These are phyloP conservation scores for Phanerochaete carnosa DNA, from an alignment of 768 basidiomycete species.

Conservation along the genomic window DNA sequence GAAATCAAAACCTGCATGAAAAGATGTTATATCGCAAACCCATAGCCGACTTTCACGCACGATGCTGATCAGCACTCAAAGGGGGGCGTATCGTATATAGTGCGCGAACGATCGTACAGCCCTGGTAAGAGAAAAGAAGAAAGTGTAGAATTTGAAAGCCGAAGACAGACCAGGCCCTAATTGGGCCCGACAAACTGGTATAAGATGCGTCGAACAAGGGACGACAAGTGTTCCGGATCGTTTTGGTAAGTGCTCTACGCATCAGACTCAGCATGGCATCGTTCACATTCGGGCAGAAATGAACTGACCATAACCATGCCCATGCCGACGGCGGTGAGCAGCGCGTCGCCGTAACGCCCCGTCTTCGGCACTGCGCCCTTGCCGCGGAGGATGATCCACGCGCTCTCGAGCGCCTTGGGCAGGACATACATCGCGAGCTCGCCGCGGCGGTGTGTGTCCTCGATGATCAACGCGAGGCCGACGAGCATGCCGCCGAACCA, in stretches of 20 bases:
- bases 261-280: not conserved
- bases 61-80: too few relatives aligned
- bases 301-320: constrained; percentile 82
- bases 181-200: constrained; percentile 92
- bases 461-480: constrained; percentile 79
- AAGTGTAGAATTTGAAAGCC: not conserved
- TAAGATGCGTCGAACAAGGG: constrained; percentile 73
- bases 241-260: constrained; percentile 73
- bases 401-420: constrained; percentile 86
- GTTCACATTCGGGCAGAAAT: not conserved
- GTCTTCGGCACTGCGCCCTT: constrained; percentile 72
- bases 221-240: constrained; percentile 79
- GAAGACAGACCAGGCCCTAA: constrained; percentile 24
- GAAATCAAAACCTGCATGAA: too few relatives aligned
- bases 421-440: constrained; percentile 92
- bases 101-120: not conserved
- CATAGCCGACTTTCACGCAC: too few relatives aligned
- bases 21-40: too few relatives aligned
- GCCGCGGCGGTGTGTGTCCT: constrained; percentile 82
- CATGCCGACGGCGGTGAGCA: constrained; percentile 76
- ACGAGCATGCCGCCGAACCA: constrained; percentile 71
- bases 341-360: constrained; percentile 63
- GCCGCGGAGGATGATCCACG: constrained; percentile 79
- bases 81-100: not conserved
- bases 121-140: not conserved